Evolutionary conservation across 1,284 basidiomycete species (phyloP).

Genomic region (Leccinum pachyderme): DNA sequence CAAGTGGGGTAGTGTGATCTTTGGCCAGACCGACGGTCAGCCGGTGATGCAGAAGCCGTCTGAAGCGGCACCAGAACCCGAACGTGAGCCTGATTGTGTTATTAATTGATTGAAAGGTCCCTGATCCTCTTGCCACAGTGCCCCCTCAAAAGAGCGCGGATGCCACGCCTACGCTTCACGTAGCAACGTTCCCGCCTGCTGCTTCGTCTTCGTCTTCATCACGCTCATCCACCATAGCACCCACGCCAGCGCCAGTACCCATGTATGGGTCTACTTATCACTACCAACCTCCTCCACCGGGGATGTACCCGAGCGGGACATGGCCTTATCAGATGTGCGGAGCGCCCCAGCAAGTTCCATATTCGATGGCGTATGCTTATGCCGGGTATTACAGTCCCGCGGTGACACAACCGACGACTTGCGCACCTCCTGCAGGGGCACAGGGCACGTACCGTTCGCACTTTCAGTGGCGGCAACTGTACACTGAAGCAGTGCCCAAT

Average conservation of each 20-base stretch:
- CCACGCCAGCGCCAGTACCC: constrained; percentile 22
- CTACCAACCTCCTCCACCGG: constrained; percentile 19
- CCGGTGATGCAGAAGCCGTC: constrained; percentile 64
- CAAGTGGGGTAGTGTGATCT: constrained; percentile 76
- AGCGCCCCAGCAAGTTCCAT: constrained; percentile 17
- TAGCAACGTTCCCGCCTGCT: constrained; percentile 37
- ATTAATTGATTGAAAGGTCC: neutral
- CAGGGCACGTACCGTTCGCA: constrained; percentile 28
- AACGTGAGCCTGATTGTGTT: constrained; percentile 28
- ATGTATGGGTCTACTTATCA: constrained; percentile 25
- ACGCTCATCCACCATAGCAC: constrained; percentile 19
- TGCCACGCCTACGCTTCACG: constrained; percentile 25
- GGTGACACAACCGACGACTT: constrained; percentile 7
- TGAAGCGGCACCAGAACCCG: constrained; percentile 40
- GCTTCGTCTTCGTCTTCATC: constrained; percentile 22
- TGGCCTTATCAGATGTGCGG: constrained; percentile 34
- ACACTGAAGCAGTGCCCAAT: constrained; percentile 28
- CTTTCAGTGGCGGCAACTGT: constrained; percentile 44
- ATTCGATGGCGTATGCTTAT: constrained; percentile 20
- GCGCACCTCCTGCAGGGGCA: constrained; percentile 16
- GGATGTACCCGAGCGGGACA: constrained; percentile 27
- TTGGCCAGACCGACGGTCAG: constrained; percentile 56
- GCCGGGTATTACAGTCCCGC: constrained; percentile 18
- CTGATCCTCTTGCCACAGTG: constrained; percentile 12
- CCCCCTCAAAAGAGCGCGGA: constrained; percentile 15